Conservation (phyloP, 306 rosid genomes). For the Carpinus viminea region DNA sequence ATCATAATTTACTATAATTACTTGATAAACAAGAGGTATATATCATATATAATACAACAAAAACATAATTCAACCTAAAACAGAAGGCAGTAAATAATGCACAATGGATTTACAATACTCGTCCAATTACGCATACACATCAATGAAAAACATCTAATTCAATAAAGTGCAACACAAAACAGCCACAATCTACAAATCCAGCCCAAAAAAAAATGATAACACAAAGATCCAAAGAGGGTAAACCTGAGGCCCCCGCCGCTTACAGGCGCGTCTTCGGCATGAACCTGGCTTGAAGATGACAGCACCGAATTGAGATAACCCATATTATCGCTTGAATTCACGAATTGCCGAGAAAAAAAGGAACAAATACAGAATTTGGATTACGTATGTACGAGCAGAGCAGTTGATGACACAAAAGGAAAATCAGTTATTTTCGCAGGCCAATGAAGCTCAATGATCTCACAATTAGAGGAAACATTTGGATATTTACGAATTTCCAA, state of each 20-base stretch:
- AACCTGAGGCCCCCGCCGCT: constrained; percentile 96
- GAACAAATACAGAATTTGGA: constrained; percentile 28
- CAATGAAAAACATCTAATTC: background rate
- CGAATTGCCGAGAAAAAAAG: constrained; percentile 44
- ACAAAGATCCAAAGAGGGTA: background rate
- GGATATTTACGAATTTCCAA: constrained; percentile 26
- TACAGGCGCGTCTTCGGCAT: constrained; percentile 67
- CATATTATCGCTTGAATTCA: constrained; percentile 57
- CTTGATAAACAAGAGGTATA: background rate
- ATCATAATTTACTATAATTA: background rate
- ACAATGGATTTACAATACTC: background rate
- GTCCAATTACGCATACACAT: background rate
- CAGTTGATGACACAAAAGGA: constrained; percentile 1
- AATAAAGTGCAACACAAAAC: background rate
- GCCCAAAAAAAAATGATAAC: constrained; percentile 14
- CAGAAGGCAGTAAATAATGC: background rate
- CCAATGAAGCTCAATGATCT: constrained; percentile 37
- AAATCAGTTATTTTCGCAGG: constrained; percentile 42
- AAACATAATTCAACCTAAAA: background rate
- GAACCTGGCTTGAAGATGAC: constrained; percentile 71
- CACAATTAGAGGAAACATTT: constrained; percentile 34
- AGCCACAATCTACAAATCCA: constrained; percentile 26
- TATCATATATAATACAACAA: background rate
- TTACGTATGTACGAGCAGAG: constrained; percentile 13
- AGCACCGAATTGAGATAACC: constrained; percentile 82